Evolutionary conservation across 805 yeast species (phyloP), one percentile per base, ranked within the genome.

Genomic region (Kodamaea lidongshanica): DNA sequence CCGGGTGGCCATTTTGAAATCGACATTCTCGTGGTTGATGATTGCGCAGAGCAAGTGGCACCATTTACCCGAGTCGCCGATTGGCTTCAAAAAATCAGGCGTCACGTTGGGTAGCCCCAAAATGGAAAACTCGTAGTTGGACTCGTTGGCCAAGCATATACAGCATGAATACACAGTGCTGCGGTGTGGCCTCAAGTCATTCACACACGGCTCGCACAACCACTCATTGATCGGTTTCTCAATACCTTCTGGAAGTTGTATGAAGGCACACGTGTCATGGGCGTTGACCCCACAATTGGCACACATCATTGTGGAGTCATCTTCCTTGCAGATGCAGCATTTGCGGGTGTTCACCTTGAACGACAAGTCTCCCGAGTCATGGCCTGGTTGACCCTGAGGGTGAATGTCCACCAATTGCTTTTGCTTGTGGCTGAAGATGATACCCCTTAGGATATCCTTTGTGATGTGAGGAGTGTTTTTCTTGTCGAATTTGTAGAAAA

Each of bases 121-220:
- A 12, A 66, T 58, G 3, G 70, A 59, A 9, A 62, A 49, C 37
- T 66, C 76, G 38, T 62, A 58, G 40, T 71, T 70, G 12, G 58
- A 45, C 27, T 74, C 81, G 24, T 70, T 63, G 0, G 74, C 66
- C 24, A 61, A 52, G 52, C 96, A 87, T n/a, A 86, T 47, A 10
- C 63, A 56, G 50, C 96, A 86, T 2, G 67, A 54, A 46, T 81
- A 79, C 12, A 68, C 58, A 0, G 78, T 70, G 3, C 77, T 65
- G 20, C 65, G 60, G 3, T 68, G 39, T 0, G 92, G 89, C 37
- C 73, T 71, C 30, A 74, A 50, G 28, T 77, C 80, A 46, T 85
- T 84, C 4, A 76, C 64, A 48, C 96, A 87, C 1, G 77, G 65
- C 43, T 85, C 94, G 56, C 96, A 87, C 15, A 67, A 57, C 96